Evolutionary conservation across 148 eudicot genomes (phyloP).

Genomic region (Fagopyrum tataricum): DNA sequence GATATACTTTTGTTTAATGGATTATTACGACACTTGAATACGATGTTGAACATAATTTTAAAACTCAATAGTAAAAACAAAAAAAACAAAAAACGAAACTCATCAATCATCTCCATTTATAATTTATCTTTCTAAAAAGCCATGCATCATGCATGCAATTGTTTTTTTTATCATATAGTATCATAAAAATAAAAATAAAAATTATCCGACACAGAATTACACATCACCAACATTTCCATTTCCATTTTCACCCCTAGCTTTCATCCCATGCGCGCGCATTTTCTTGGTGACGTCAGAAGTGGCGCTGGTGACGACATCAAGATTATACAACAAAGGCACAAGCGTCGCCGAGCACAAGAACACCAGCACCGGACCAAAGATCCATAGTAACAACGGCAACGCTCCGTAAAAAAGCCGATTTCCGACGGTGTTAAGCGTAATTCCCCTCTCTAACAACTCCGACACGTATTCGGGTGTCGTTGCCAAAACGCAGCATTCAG

Average conservation of each 20-base stretch:
- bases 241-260: background rate
- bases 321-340: constrained; percentile 53
- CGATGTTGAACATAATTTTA: background rate
- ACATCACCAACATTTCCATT: background rate
- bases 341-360: constrained; percentile 41
- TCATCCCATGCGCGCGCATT: background rate
- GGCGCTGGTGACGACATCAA: constrained; percentile 29
- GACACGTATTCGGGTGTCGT: constrained; percentile 36
- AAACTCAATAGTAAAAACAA: background rate
- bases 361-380: constrained; percentile 63
- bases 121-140: background rate
- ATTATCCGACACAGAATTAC: constrained; percentile 4
- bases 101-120: background rate
- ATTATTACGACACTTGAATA: background rate
- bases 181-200: background rate
- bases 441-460: constrained; percentile 45
- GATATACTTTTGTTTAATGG: background rate
- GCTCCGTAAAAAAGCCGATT: constrained; percentile 49
- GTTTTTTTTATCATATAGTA: background rate
- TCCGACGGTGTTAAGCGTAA: constrained; percentile 44
- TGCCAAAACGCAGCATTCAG: background rate
- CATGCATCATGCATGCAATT: background rate
- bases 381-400: constrained; percentile 56
- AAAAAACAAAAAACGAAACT: background rate
- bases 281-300: constrained; percentile 3